These are phyloP conservation scores for Trypanosoma melophagium DNA, from an alignment of 208 protist species.

Conservation along the genomic window DNA sequence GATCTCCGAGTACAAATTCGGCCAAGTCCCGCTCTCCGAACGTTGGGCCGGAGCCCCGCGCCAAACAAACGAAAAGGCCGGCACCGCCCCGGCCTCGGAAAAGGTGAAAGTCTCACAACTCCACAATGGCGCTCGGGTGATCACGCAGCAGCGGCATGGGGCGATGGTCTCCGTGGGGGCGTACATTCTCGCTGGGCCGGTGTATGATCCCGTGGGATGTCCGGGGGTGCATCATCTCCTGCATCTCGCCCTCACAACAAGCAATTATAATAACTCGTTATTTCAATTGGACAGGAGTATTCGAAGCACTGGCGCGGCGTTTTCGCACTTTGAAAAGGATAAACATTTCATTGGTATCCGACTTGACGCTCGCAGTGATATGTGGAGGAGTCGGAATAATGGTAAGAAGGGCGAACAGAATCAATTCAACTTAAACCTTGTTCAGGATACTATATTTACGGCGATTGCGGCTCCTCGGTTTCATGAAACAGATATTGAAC, in stretches of 20 bases:
- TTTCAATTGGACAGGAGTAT: slow-evolving; percentile 87
- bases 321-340: slow-evolving; percentile 75
- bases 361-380: slow-evolving; percentile 68
- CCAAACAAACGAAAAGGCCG: neutral
- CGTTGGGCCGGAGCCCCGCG: slow-evolving; percentile 29
- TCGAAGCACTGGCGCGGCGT: slow-evolving; percentile 65
- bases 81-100: neutral
- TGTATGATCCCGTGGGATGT: slow-evolving; percentile 69
- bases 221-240: slow-evolving; percentile 74
- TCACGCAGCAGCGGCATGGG: slow-evolving; percentile 72
- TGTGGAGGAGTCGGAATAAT: slow-evolving; percentile 46
- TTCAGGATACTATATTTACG: slow-evolving; percentile 84
- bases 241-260: slow-evolving; percentile 77
- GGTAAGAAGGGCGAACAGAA: slow-evolving; percentile 18
- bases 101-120: slow-evolving; percentile 70
- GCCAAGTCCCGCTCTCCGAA: slow-evolving; percentile 55
- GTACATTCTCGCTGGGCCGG: slow-evolving; percentile 81
- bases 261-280: slow-evolving; percentile 82
- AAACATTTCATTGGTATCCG: slow-evolving; percentile 85
- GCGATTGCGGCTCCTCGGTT: slow-evolving; percentile 77
- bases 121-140: slow-evolving; percentile 80
- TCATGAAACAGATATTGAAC: slow-evolving; percentile 78
- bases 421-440: slow-evolving; percentile 54
- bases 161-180: slow-evolving; percentile 76
- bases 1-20: slow-evolving; percentile 83